Percentiles rank a stretch among this genome's conserved stretches.
Conservation (phyloP, 2,329 filamentous ascomycete species). For the Xylaria sp. region DNA sequence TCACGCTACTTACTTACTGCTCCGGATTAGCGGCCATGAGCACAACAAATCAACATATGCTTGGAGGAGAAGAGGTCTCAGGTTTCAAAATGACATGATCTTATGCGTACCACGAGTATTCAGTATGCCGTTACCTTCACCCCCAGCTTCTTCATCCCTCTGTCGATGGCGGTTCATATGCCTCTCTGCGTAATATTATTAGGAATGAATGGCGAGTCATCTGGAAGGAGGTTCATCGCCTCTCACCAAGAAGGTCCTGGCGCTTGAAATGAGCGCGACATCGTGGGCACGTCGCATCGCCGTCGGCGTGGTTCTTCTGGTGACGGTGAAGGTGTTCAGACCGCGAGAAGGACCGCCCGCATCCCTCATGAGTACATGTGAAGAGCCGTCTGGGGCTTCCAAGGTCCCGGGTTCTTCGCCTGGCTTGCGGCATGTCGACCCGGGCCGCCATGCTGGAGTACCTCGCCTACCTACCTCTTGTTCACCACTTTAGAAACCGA, state of each 20-base stretch:
- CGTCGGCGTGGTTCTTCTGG: constrained; percentile 57
- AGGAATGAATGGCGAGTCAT: constrained; percentile 3
- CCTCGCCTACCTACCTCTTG: constrained; percentile 7
- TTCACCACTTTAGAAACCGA: constrained; percentile 22
- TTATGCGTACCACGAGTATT: too few species aligned
- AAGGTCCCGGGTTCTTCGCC: constrained; percentile 17
- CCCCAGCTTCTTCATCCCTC: constrained; percentile 58
- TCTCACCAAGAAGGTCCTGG: constrained; percentile 59
- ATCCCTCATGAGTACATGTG: constrained; percentile 48
- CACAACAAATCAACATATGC: too few species aligned
- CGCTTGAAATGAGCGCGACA: constrained; percentile 65
- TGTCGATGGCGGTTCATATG: constrained; percentile 59
- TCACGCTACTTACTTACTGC: too few species aligned
- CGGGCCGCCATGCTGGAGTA: constrained; percentile 2
- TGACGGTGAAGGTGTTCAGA: constrained; percentile 62
- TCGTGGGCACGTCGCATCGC: constrained; percentile 58
- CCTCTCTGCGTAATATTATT: constrained; percentile 47
- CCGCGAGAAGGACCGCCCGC: constrained; percentile 57
- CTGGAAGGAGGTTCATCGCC: neutral
- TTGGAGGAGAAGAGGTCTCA: too few species aligned
- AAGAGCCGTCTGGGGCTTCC: constrained; percentile 17
- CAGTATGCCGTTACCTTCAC: constrained; percentile 51
- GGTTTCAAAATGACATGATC: too few species aligned
- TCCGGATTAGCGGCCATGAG: too few species aligned
- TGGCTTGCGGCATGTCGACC: constrained; percentile 24